A percentile compares a stretch with the other conserved stretches of the same genome.
These are phyloP conservation scores for Pestalotiopsis sp. DNA, from an alignment of 2,329 filamentous ascomycete species.

Conservation along the genomic window DNA sequence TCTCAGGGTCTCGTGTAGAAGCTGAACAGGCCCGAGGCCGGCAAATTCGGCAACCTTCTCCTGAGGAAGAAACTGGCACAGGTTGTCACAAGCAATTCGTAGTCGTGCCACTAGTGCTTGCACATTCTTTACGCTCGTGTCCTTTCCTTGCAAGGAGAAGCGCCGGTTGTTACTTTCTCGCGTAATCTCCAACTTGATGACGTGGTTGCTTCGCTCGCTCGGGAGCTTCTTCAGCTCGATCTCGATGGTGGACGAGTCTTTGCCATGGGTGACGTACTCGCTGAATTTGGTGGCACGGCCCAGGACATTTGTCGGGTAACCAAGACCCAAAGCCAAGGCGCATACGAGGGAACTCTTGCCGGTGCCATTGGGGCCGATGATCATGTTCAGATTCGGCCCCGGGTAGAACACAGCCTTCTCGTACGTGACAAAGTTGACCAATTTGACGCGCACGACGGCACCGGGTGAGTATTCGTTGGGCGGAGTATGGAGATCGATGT, in stretches of 20 bases:
- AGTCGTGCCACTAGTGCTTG: conserved; percentile 69
- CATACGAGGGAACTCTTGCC: conserved; percentile 98
- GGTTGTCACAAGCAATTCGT: conserved; percentile 94
- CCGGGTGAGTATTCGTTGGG: conserved; percentile 64
- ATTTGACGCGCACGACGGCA: conserved; percentile 83
- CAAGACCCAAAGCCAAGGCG: conserved; percentile 90
- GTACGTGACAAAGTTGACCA: conserved; percentile 94
- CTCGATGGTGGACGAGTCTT: conserved; percentile 77
- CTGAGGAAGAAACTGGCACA: conserved; percentile 96
- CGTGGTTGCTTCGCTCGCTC: conserved; percentile 64
- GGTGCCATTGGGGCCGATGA: conserved; percentile 98
- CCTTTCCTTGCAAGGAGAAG: conserved; percentile 76
- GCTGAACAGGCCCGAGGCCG: conserved; percentile 76
- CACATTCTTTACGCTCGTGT: conserved; percentile 64
- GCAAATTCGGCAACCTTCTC: conserved; percentile 96
- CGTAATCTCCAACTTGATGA: conserved; percentile 77
- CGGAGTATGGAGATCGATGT: neutral
- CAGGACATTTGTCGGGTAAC: conserved; percentile 79
- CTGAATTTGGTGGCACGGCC: conserved; percentile 83
- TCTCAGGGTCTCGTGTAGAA: conserved; percentile 83
- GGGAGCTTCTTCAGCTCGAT: conserved; percentile 79
- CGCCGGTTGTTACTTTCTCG: conserved; percentile 79
- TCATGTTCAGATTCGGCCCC: conserved; percentile 94
- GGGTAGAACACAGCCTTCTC: conserved; percentile 88
- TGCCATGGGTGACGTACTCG: conserved; percentile 93